A percentile compares a stretch with the other conserved stretches of the same genome.
phyloP scores from a whole-genome alignment of 768 basidiomycete genomes.

The Antrodiella citrinella region DNA sequence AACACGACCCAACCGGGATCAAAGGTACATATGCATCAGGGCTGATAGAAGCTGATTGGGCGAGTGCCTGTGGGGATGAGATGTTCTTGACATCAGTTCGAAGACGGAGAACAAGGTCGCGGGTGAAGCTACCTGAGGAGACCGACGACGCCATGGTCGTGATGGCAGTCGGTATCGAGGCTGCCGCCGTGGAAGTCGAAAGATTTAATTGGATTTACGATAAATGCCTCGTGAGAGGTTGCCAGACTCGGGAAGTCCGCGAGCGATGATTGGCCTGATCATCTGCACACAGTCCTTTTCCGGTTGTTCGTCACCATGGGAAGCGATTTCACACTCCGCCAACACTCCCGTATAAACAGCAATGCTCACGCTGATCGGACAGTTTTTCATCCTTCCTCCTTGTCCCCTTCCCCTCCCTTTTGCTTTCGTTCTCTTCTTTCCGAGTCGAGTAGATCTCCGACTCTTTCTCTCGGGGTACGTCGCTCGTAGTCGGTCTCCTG shows the following conservation, averaged over 20 bases:
- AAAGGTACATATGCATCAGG: not conserved
- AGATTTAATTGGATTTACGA: not conserved
- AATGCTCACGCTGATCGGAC: constrained; percentile 7
- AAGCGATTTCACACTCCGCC: not conserved
- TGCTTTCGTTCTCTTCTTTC: constrained; percentile 29
- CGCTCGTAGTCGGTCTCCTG: not conserved
- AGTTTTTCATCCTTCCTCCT: constrained; percentile 13
- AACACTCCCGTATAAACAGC: not conserved
- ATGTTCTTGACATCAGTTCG: no score
- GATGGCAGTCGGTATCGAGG: constrained; percentile 4
- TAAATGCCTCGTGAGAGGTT: no score
- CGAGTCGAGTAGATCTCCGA: constrained; percentile 63
- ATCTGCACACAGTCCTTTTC: no score
- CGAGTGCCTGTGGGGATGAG: no score
- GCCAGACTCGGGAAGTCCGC: not conserved
- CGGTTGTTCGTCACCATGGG: not conserved
- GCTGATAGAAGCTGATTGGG: not conserved
- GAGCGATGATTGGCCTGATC: not conserved
- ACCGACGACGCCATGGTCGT: constrained; percentile 8
- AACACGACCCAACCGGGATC: no score
- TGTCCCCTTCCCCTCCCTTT: constrained; percentile 22
- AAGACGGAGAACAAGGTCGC: not conserved
- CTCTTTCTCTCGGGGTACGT: constrained; percentile 46
- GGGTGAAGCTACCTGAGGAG: constrained; percentile 8
- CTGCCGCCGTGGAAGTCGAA: not conserved